Conservation (phyloP, 164 flowering plant species). For the Vitis riparia region DNA sequence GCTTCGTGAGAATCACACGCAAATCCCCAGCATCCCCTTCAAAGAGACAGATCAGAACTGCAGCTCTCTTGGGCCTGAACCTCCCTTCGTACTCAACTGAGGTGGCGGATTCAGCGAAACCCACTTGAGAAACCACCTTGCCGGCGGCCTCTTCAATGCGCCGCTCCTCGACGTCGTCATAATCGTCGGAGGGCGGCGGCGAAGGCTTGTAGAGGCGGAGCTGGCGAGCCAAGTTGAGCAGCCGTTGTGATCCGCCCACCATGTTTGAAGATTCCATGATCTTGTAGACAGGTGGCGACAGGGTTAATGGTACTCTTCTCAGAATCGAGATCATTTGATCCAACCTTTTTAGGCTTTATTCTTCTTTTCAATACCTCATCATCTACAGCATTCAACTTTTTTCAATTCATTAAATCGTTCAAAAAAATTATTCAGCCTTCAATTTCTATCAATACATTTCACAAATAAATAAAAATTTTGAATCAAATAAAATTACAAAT, state of each 20-base stretch:
- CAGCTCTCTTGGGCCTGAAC: conserved; percentile 61
- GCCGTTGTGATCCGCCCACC: conserved; percentile 29
- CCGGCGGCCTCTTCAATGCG: conserved; percentile 38
- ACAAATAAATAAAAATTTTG: too few species aligned
- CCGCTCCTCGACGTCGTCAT: conserved; percentile 40
- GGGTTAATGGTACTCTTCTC: conserved; percentile 18
- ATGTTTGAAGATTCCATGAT: conserved; percentile 29
- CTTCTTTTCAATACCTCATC: too few species aligned
- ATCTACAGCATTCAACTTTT: too few species aligned
- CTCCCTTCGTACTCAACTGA: conserved; percentile 37
- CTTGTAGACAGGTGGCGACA: conserved; percentile 3
- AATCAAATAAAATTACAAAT: too few species aligned
- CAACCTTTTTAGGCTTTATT: too few species aligned
- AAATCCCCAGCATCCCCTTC: conserved; percentile 51
- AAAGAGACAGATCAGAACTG: conserved; percentile 55
- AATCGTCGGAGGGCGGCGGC: conserved; percentile 28
- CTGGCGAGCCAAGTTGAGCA: conserved; percentile 58
- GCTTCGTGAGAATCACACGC: conserved; percentile 60
- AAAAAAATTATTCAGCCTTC: too few species aligned
- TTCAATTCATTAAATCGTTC: too few species aligned
- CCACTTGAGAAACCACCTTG: conserved; percentile 64
- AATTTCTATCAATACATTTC: too few species aligned
- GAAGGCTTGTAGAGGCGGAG: conserved; percentile 78
- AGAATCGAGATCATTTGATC: conserved; percentile 30
- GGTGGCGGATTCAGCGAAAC: conserved; percentile 69